Evolutionary conservation across 768 basidiomycete genomes (phyloP).

Genomic region (Amyloporia xantha): DNA sequence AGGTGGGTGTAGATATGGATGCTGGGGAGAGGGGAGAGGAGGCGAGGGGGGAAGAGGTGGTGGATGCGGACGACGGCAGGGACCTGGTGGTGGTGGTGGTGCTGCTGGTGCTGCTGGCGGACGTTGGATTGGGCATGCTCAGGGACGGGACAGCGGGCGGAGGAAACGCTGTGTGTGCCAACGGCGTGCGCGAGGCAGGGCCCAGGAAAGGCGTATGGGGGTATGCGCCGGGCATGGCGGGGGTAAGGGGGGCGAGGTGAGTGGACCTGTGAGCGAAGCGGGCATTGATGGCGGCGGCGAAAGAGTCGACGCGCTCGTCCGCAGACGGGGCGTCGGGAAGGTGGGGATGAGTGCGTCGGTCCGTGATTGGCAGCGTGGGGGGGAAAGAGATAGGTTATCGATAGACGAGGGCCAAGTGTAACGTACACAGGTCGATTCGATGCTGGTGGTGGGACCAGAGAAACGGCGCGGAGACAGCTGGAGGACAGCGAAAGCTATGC

Average conservation of each 20-base stretch:
- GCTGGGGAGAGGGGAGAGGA: constrained; percentile 7
- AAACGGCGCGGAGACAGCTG: neutral
- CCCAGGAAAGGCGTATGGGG: constrained; percentile 13
- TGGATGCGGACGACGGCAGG: constrained; percentile 2
- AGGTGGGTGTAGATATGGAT: constrained; percentile 6
- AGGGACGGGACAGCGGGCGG: neutral
- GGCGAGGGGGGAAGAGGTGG: constrained; percentile 16
- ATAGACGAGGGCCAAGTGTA: too few species aligned
- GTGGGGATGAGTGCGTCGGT: neutral
- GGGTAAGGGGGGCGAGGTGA: constrained; percentile 18
- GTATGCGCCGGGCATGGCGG: neutral
- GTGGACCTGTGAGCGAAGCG: constrained; percentile 31
- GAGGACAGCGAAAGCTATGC: too few species aligned
- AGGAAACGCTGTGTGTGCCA: neutral
- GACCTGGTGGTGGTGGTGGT: constrained; percentile 1
- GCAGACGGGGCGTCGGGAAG: constrained; percentile 4
- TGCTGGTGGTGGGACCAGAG: neutral
- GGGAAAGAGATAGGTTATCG: neutral
- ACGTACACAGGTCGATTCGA: too few species aligned
- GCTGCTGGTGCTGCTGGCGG: constrained; percentile 19
- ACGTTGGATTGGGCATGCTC: constrained; percentile 17
- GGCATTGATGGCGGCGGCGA: constrained; percentile 48
- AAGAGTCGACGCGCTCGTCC: constrained; percentile 32
- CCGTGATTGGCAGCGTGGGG: constrained; percentile 1
- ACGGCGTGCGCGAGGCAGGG: constrained; percentile 8